These are phyloP conservation scores for Blastobotrys peoriensis DNA, from an alignment of 805 yeast genomes.

Conservation along the genomic window DNA sequence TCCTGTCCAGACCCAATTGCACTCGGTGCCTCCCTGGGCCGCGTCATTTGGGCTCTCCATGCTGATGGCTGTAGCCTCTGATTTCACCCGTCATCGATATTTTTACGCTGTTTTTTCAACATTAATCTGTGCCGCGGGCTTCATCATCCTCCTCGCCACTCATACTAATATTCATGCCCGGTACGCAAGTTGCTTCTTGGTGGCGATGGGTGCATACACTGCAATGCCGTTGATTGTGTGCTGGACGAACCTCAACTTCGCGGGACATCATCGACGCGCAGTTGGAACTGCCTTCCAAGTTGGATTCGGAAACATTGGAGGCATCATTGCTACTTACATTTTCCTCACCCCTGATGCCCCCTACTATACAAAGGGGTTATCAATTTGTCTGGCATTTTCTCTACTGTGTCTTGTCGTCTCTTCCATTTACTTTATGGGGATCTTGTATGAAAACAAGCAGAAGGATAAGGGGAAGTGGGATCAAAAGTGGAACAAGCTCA, in stretches of 20 bases:
- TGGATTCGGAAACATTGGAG: constrained; percentile 72
- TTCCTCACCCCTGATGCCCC: constrained; percentile 55
- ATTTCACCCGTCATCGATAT: constrained; percentile 38
- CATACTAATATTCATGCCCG: constrained; percentile 37
- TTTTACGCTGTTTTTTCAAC: constrained; percentile 22
- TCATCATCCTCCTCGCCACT: constrained; percentile 48
- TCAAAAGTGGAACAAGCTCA: constrained; percentile 20
- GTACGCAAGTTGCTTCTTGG: constrained; percentile 60
- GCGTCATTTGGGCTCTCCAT: constrained; percentile 64
- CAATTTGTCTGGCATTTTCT: constrained; percentile 44
- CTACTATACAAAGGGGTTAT: constrained; percentile 48
- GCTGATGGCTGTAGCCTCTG: constrained; percentile 58
- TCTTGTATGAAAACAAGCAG: constrained; percentile 25
- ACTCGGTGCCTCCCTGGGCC: constrained; percentile 84
- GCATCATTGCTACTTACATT: constrained; percentile 56
- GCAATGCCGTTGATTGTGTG: constrained; percentile 67
- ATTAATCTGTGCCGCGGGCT: constrained; percentile 45
- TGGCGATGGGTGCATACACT: constrained; percentile 53
- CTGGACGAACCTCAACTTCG: constrained; percentile 57
- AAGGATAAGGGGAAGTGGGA: constrained; percentile 22
- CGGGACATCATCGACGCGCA: constrained; percentile 57
- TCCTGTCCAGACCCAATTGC: constrained; percentile 67
- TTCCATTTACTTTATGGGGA: constrained; percentile 31
- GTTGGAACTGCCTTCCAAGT: constrained; percentile 56
- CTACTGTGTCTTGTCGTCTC: constrained; percentile 37